Conservation (phyloP, 805 yeast species). For the Phaffomyces opuntiae region DNA sequence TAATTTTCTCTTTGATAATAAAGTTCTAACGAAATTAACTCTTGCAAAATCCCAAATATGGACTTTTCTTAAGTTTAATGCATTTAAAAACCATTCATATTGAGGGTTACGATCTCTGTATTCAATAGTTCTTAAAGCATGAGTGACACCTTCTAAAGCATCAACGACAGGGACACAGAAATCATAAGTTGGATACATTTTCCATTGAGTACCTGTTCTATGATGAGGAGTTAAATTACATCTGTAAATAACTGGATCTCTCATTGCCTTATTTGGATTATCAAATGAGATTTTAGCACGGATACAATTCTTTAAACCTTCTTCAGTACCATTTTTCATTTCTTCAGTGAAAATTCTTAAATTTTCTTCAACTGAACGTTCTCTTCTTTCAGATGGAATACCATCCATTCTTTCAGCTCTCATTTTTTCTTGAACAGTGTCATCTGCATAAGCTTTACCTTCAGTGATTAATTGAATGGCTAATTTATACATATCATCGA, state of each 20-base stretch:
- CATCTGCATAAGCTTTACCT: slow-evolving; percentile 97
- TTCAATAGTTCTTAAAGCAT: slow-evolving; percentile 95
- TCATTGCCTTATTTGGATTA: slow-evolving; percentile 86
- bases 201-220: slow-evolving; percentile 90
- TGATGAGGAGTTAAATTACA: slow-evolving; percentile 97
- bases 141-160: slow-evolving; percentile 94
- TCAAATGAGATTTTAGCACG: slow-evolving; percentile 95
- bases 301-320: slow-evolving; percentile 84
- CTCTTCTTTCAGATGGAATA: slow-evolving; percentile 85
- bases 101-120: slow-evolving; percentile 98
- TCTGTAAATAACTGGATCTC: slow-evolving; percentile 98
- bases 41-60: slow-evolving; percentile 98
- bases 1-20: slow-evolving; percentile 92
- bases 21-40: slow-evolving; percentile 92
- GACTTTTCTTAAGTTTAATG: slow-evolving; percentile 80
- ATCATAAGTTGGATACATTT: slow-evolving; percentile 96
- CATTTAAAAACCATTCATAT: slow-evolving; percentile 90
- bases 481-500: slow-evolving; percentile 81
- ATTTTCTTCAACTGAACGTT: slow-evolving; percentile 89
- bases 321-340: slow-evolving; percentile 92
- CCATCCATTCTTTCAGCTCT: slow-evolving; percentile 99
- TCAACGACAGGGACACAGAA: slow-evolving; percentile 98
- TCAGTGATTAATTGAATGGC: slow-evolving; percentile 86
- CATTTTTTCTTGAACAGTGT: slow-evolving; percentile 90
- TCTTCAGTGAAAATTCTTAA: slow-evolving; percentile 78